Base-by-base conservation (phyloP, 2,329 filamentous ascomycete species). In the Venturia pyrina region DNA sequence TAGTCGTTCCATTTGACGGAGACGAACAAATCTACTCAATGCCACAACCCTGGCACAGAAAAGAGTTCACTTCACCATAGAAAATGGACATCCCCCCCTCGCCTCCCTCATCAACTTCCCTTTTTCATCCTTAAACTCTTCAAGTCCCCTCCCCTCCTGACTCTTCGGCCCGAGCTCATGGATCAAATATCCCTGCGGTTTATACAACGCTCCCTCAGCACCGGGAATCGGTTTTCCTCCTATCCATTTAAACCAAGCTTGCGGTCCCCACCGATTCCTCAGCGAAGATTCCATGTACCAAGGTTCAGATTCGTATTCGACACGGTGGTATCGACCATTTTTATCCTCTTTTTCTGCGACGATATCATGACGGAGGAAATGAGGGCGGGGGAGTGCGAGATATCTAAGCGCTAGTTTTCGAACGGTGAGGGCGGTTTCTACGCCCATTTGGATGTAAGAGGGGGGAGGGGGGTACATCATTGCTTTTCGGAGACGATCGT, bases 251-350 rank as follows among this genome's bases (percentile, higher is more conserved):
- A 84, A 66, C 79, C 81, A 81, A 0, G 81, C 86, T 67, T 74
- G 73, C 0, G 81, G 86, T 1, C 84, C 85, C 85, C 83, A 91
- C 67, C 84, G 83, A 70, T 81, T 85, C 84, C 81, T 85, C 50
- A 83, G 73, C 0, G 83, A 88, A 37, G 80, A 80, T 67, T 82
- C 80, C 32, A 84, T 79, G 74, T 73, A 75, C 75, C 84, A 89
- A 2, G 88, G 89, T 60, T 85, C 82, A 13, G 84, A 83, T 34
- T 87, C 80, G 75, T 85, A 89, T 46, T 78, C 69, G 0, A 77
- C 73, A 70, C 76, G 73, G 64, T 81, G 78, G 68, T 85, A 80
- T 3, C 83, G 81, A 0, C 83, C 83, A 0, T 80, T 75, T 11
- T 79, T 75, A 68, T 89, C 82, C 0, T 82, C 77, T 0, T 78